These are phyloP conservation scores for Boletus edulis DNA, from an alignment of 768 basidiomycete genomes.

Conservation along the genomic window DNA sequence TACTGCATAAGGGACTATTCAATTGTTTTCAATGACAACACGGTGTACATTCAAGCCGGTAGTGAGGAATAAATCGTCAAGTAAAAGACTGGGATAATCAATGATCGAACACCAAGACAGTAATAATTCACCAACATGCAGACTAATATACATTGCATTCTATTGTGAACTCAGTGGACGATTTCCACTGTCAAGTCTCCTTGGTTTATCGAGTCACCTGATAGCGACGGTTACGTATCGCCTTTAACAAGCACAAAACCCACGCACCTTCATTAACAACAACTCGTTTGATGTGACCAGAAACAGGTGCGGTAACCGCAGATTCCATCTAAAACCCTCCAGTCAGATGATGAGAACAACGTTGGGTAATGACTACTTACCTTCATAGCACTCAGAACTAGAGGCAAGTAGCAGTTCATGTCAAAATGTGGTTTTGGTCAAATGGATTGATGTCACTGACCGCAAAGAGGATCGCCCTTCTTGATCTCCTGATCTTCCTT, in stretches of 20 bases:
- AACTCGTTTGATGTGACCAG: constrained; percentile 93
- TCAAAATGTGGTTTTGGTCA: constrained; percentile 24
- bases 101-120: background rate
- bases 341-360: constrained; percentile 13
- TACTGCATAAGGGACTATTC: too few relatives aligned
- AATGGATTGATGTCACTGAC: constrained; percentile 43
- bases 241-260: background rate
- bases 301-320: constrained; percentile 93
- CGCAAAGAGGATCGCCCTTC: constrained; percentile 95
- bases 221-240: constrained; percentile 6
- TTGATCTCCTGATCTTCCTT: constrained; percentile 98
- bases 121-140: constrained; percentile 6
- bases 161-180: constrained; percentile 48
- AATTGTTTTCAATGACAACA: too few relatives aligned
- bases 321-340: constrained; percentile 82
- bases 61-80: too few relatives aligned
- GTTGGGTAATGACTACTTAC: constrained; percentile 37
- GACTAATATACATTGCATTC: constrained; percentile 18
- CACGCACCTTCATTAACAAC: constrained; percentile 78
- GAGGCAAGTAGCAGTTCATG: constrained; percentile 8
- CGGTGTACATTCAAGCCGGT: too few relatives aligned
- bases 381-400: constrained; percentile 97
- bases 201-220: constrained; percentile 92
- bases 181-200: constrained; percentile 92
- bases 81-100: background rate